A percentile compares a stretch with the other conserved stretches of the same genome.
Evolutionary conservation across 768 basidiomycete genomes (phyloP).

Genomic region (Collybiopsis confluens): DNA sequence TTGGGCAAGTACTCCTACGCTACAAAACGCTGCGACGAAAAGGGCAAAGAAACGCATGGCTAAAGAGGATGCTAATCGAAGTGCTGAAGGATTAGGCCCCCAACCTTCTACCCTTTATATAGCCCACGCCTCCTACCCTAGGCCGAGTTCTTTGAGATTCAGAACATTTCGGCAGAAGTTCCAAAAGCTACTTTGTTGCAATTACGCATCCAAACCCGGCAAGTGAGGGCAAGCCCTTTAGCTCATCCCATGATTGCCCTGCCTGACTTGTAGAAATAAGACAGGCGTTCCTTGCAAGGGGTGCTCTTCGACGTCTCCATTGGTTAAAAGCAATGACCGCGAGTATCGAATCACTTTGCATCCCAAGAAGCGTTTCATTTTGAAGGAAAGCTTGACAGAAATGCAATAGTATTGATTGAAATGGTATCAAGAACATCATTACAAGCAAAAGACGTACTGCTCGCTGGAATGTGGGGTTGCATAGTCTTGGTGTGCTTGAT

Average conservation of each 20-base stretch:
- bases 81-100: background rate
- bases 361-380: background rate
- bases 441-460: too few species aligned
- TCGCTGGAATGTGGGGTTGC: too few species aligned
- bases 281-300: background rate
- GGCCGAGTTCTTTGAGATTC: too few species aligned
- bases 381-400: background rate
- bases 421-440: too few species aligned
- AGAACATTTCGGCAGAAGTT: background rate
- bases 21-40: background rate
- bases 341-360: background rate
- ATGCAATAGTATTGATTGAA: too few species aligned
- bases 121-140: too few species aligned
- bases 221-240: background rate
- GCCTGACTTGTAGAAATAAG: background rate
- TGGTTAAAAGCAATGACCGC: background rate
- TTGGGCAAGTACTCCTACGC: background rate
- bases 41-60: slow-evolving; percentile 1
- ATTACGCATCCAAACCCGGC: background rate
- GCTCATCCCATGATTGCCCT: background rate
- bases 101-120: background rate
- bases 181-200: background rate
- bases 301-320: background rate
- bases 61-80: background rate
- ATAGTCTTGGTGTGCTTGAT: too few species aligned